Evolutionary conservation across 1,139 yeast species (phyloP).

Genomic region (Saccharomyces hybrid): DNA sequence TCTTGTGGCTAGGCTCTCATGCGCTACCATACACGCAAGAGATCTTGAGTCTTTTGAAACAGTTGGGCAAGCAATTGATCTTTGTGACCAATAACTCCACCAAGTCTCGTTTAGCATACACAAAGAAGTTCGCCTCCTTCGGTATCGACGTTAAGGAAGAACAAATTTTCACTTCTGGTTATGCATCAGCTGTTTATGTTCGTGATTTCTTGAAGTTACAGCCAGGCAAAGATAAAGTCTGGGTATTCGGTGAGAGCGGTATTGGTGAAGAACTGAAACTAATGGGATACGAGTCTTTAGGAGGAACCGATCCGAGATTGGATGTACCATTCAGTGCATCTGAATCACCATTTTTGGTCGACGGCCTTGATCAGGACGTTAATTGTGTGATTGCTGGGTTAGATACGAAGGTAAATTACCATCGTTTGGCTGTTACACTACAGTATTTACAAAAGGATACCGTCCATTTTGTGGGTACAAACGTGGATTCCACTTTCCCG

Average conservation of each 20-base stretch:
- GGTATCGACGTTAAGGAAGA: conserved; percentile 62
- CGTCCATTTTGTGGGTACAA: conserved; percentile 84
- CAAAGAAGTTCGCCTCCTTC: conserved; percentile 63
- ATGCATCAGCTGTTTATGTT: conserved; percentile 83
- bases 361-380: conserved; percentile 57
- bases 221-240: conserved; percentile 65
- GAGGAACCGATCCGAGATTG: conserved; percentile 56
- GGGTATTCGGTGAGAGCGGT: conserved; percentile 83
- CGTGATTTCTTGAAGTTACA: conserved; percentile 59
- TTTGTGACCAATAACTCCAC: conserved; percentile 96
- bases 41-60: conserved; percentile 50
- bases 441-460: conserved; percentile 66
- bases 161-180: conserved; percentile 86
- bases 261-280: conserved; percentile 63
- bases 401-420: conserved; percentile 67
- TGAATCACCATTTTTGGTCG: conserved; percentile 41
- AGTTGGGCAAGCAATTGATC: conserved; percentile 53
- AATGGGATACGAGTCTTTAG: conserved; percentile 62
- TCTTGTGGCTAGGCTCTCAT: conserved; percentile 76
- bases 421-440: conserved; percentile 72
- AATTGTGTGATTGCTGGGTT: conserved; percentile 90
- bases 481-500: conserved; percentile 91
- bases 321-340: conserved; percentile 38
- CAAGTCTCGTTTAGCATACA: conserved; percentile 72
- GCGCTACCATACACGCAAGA: conserved; percentile 67